Evolutionary conservation across 2,329 filamentous ascomycete species (phyloP).

Genomic region (Paraphoma sp.): DNA sequence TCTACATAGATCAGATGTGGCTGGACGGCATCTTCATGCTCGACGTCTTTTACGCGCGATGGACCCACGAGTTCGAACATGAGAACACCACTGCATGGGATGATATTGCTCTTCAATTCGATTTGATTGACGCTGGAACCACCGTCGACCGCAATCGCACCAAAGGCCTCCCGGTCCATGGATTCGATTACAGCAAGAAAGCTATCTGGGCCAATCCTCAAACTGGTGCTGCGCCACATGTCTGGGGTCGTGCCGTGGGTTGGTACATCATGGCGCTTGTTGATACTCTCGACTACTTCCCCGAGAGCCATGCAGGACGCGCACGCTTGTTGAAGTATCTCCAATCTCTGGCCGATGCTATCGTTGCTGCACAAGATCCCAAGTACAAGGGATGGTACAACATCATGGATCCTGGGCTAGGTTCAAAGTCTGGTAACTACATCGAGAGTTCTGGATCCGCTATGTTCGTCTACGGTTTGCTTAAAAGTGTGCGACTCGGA

Average conservation of each 20-base stretch:
- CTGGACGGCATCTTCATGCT: slow-evolving; percentile 55
- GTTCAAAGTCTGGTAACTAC: slow-evolving; percentile 58
- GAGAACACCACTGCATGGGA: slow-evolving; percentile 45
- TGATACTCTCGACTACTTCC: slow-evolving; percentile 52
- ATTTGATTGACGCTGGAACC: slow-evolving; percentile 38
- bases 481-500: slow-evolving; percentile 47
- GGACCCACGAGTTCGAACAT: slow-evolving; percentile 33
- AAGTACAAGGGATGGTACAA: slow-evolving; percentile 62
- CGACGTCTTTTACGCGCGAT: slow-evolving; percentile 32
- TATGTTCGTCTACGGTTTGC: slow-evolving; percentile 63
- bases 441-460: slow-evolving; percentile 65
- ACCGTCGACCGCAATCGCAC: slow-evolving; percentile 48
- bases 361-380: slow-evolving; percentile 43
- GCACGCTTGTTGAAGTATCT: slow-evolving; percentile 36
- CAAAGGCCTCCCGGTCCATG: slow-evolving; percentile 58
- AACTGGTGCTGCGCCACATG: slow-evolving; percentile 58
- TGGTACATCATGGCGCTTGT: slow-evolving; percentile 62
- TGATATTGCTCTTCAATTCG: slow-evolving; percentile 36
- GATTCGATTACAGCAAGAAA: slow-evolving; percentile 58
- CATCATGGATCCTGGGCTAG: slow-evolving; percentile 56
- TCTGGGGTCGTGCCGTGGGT: slow-evolving; percentile 60
- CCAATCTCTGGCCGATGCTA: slow-evolving; percentile 30
- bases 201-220: slow-evolving; percentile 59
- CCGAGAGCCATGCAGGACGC: slow-evolving; percentile 12
- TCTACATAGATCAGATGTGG: slow-evolving; percentile 61